Percentiles rank a stretch among this genome's conserved stretches.
Conservation (phyloP, 1,284 basidiomycete species). For the Papiliotrema flavescens region DNA sequence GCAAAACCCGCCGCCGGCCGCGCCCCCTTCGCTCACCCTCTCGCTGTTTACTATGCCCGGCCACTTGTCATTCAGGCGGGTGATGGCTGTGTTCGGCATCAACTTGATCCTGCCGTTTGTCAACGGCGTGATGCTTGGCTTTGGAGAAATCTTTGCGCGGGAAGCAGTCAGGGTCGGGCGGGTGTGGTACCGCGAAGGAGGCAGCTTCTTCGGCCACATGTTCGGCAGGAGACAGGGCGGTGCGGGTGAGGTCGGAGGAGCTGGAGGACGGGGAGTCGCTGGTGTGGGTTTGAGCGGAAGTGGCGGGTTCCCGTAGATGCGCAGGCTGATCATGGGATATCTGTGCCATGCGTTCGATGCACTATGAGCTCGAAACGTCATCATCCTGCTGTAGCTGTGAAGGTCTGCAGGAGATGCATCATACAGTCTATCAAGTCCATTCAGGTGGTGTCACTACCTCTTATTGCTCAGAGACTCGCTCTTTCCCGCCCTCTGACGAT, state of each 20-base stretch:
- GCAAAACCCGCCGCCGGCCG: conserved; percentile 18
- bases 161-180: conserved; percentile 69
- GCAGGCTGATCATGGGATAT: neutral
- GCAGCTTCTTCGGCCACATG: conserved; percentile 14
- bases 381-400: neutral
- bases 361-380: neutral
- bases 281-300: conserved; percentile 41
- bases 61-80: conserved; percentile 68
- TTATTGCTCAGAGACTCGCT: neutral
- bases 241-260: conserved; percentile 3
- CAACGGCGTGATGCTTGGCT: conserved; percentile 96
- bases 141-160: conserved; percentile 95
- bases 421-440: too few species aligned
- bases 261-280: conserved; percentile 17
- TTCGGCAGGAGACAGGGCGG: conserved; percentile 12
- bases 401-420: neutral
- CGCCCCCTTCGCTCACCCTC: conserved; percentile 60
- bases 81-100: conserved; percentile 80
- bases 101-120: conserved; percentile 91
- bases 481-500: neutral
- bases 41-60: conserved; percentile 76
- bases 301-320: conserved; percentile 7
- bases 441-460: neutral
- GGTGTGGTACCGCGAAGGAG: conserved; percentile 44
- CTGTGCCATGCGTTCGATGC: too few species aligned